Evolutionary conservation across 2,329 filamentous ascomycete genomes (phyloP).

Genomic region (Albophoma yamanashiensis): DNA sequence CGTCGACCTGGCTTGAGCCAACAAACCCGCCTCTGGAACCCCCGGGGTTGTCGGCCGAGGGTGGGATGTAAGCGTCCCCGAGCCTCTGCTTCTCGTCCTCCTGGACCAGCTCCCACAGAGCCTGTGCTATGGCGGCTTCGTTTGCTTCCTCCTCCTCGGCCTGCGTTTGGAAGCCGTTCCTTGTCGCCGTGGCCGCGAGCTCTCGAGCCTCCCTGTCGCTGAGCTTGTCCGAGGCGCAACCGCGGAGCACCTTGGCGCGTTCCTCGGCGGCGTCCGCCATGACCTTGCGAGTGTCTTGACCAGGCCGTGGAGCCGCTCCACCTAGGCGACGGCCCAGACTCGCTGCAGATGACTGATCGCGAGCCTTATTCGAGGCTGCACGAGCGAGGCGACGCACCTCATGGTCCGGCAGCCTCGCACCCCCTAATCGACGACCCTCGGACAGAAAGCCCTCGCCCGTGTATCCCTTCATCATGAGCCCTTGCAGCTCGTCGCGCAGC

Average conservation of each 20-base stretch:
- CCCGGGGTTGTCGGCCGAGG: slow-evolving; percentile 39
- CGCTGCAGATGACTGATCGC: slow-evolving; percentile 42
- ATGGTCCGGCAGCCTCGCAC: slow-evolving; percentile 48
- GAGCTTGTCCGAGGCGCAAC: slow-evolving; percentile 64
- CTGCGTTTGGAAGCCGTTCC: slow-evolving; percentile 68
- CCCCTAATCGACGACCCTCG: slow-evolving; percentile 64
- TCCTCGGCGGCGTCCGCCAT: slow-evolving; percentile 63
- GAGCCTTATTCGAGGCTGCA: slow-evolving; percentile 61
- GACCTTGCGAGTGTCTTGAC: slow-evolving; percentile 58
- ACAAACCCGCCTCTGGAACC: slow-evolving; percentile 28
- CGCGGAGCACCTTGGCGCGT: slow-evolving; percentile 54
- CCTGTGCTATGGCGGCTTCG: slow-evolving; percentile 74
- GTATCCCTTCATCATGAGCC: slow-evolving; percentile 69
- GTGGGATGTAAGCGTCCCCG: slow-evolving; percentile 40
- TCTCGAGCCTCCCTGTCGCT: slow-evolving; percentile 56
- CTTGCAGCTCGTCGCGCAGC: slow-evolving; percentile 74
- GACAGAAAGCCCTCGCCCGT: slow-evolving; percentile 83
- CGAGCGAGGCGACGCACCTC: slow-evolving; percentile 69
- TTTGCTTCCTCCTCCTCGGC: slow-evolving; percentile 86
- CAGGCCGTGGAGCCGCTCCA: slow-evolving; percentile 41
- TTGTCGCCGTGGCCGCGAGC: slow-evolving; percentile 51
- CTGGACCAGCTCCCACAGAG: slow-evolving; percentile 76
- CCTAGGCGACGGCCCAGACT: slow-evolving; percentile 66
- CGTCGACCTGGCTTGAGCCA: slow-evolving; percentile 8
- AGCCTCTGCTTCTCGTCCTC: slow-evolving; percentile 52